Evolutionary conservation across 495 filamentous ascomycete genomes (phyloP).

Genomic region (Penicillium riverlandense): DNA sequence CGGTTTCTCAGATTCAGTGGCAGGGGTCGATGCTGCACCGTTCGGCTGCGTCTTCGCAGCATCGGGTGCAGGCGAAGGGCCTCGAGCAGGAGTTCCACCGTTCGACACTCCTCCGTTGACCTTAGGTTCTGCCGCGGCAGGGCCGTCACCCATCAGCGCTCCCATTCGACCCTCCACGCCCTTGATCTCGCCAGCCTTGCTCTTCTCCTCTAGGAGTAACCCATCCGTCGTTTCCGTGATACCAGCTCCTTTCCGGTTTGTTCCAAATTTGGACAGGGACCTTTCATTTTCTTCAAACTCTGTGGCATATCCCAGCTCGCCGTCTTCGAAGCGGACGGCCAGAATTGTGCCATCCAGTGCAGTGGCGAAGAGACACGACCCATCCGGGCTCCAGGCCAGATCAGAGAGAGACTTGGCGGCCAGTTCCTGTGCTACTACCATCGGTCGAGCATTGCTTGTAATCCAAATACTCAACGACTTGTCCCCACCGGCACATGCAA

Average conservation of each 20-base stretch:
- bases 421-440: slow-evolving; percentile 82
- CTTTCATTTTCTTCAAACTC: slow-evolving; percentile 83
- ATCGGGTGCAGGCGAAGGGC: slow-evolving; percentile 27
- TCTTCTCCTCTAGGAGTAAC: slow-evolving; percentile 79
- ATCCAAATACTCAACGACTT: slow-evolving; percentile 96
- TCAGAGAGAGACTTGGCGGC: slow-evolving; percentile 87
- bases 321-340: slow-evolving; percentile 62
- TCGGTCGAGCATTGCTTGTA: slow-evolving; percentile 82
- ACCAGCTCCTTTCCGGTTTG: slow-evolving; percentile 74
- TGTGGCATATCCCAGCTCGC: slow-evolving; percentile 68
- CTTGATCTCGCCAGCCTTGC: slow-evolving; percentile 81
- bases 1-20: slow-evolving; percentile 47
- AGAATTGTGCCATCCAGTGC: slow-evolving; percentile 85
- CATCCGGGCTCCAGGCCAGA: slow-evolving; percentile 91
- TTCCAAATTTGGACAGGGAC: slow-evolving; percentile 85
- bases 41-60: slow-evolving; percentile 32
- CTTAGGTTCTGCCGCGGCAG: slow-evolving; percentile 19
- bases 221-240: slow-evolving; percentile 86
- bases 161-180: slow-evolving; percentile 94
- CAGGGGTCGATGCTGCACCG: slow-evolving; percentile 23
- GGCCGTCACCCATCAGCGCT: slow-evolving; percentile 84
- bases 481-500: slow-evolving; percentile 94
- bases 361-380: slow-evolving; percentile 75
- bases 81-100: slow-evolving; percentile 34
- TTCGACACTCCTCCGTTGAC: slow-evolving; percentile 43